Evolutionary conservation across 225 moss, liverwort and hornwort species (phyloP).

Genomic region (Pseudoscleropodium purum): DNA sequence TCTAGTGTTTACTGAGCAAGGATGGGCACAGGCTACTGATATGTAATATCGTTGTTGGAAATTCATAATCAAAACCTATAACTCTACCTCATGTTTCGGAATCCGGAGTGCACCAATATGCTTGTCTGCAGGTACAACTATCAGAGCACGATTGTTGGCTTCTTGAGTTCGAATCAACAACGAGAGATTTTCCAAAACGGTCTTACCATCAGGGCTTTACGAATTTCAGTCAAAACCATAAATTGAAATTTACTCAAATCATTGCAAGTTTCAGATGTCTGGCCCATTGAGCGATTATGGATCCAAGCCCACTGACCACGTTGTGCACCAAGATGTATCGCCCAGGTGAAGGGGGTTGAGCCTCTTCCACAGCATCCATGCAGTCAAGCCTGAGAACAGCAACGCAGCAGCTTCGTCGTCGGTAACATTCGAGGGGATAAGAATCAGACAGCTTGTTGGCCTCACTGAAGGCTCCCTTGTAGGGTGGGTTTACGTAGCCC

Average conservation of each 20-base stretch:
- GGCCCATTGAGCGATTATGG: conserved; percentile 26
- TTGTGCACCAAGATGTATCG: conserved; percentile 25
- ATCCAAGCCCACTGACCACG: conserved; percentile 21
- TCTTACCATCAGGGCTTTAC: not conserved
- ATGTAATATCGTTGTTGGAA: not conserved
- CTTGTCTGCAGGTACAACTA: not conserved
- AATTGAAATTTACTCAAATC: not conserved
- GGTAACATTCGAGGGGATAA: conserved; percentile 11
- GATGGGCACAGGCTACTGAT: not conserved
- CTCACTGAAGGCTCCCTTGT: conserved; percentile 39
- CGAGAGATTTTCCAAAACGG: not conserved
- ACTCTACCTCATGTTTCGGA: not conserved
- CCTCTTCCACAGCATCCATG: conserved; percentile 45
- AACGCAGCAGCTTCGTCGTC: conserved; percentile 43
- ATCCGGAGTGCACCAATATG: not conserved
- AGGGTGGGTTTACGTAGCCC: conserved; percentile 20
- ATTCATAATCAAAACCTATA: not conserved
- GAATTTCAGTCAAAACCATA: not conserved
- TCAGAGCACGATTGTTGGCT: not conserved
- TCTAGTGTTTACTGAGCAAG: not conserved
- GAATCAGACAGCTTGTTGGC: conserved; percentile 20
- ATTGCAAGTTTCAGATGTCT: not conserved
- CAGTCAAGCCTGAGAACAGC: conserved; percentile 37
- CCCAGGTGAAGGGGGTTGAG: conserved; percentile 9
- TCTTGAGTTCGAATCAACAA: not conserved